A percentile compares a stretch with the other conserved stretches of the same genome.
Evolutionary conservation across 257 asterid genomes (phyloP).

Genomic region (Nicotiana tabacum): DNA sequence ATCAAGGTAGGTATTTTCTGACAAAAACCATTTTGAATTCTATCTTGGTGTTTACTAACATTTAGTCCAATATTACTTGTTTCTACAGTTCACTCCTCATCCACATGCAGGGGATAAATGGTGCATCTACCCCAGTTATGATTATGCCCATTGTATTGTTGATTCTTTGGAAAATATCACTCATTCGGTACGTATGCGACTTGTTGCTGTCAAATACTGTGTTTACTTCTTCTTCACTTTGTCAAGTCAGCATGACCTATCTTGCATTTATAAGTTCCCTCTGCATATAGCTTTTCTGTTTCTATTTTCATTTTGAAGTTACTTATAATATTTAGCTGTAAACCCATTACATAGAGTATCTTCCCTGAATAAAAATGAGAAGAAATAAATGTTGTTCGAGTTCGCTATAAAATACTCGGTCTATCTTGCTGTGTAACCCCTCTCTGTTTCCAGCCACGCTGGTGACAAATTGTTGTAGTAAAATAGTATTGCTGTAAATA

Average conservation of each 20-base stretch:
- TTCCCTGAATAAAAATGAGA: neutral
- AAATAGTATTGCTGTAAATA: slow-evolving; percentile 1
- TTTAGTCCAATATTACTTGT: slow-evolving; percentile 13
- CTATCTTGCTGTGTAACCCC: neutral
- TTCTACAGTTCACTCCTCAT: slow-evolving; percentile 86
- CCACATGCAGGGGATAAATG: slow-evolving; percentile 99
- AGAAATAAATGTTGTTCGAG: neutral
- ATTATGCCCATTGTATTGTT: slow-evolving; percentile 87
- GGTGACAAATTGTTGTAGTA: neutral
- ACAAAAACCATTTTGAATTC: neutral
- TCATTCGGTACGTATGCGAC: slow-evolving; percentile 57
- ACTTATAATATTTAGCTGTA: neutral
- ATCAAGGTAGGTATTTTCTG: slow-evolving; percentile 59
- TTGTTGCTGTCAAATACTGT: neutral
- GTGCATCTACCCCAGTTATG: slow-evolving; percentile 99
- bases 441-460: neutral
- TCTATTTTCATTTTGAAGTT: neutral
- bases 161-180: slow-evolving; percentile 94
- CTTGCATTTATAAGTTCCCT: neutral
- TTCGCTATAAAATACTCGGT: neutral
- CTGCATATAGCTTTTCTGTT: neutral
- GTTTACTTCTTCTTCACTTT: neutral
- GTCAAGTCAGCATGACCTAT: neutral
- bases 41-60: slow-evolving; percentile 5
- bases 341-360: neutral